Evolutionary conservation across 257 asterid species (phyloP).

Genomic region (Osmanthus fragrans): DNA sequence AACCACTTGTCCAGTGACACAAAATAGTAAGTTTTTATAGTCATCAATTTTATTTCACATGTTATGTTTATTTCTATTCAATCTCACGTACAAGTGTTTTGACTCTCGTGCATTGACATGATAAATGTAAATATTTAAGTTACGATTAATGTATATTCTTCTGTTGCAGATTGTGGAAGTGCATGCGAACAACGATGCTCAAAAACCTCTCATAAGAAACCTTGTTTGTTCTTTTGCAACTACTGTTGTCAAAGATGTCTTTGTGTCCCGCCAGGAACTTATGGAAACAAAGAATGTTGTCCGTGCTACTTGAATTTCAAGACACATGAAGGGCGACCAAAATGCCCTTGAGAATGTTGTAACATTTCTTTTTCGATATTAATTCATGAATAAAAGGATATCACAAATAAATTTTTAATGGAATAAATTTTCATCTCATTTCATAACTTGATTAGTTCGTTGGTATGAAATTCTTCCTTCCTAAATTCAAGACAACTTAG

Average conservation of each 20-base stretch:
- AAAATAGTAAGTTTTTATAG: slow-evolving; percentile 14
- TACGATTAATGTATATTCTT: too few relatives aligned
- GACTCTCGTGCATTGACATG: too few relatives aligned
- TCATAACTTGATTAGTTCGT: background rate
- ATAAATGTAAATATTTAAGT: too few relatives aligned
- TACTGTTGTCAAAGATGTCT: slow-evolving; percentile 31
- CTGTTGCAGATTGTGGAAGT: slow-evolving; percentile 25
- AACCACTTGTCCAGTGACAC: slow-evolving; percentile 18
- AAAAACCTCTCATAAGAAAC: background rate
- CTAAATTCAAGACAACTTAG: too few relatives aligned
- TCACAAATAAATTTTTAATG: background rate
- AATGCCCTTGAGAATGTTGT: slow-evolving; percentile 37
- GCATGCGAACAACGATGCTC: slow-evolving; percentile 36
- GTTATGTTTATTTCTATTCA: too few relatives aligned
- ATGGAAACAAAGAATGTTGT: slow-evolving; percentile 39
- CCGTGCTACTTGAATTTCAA: slow-evolving; percentile 35
- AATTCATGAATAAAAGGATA: background rate
- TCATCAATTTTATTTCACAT: background rate
- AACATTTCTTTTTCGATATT: background rate
- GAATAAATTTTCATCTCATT: background rate
- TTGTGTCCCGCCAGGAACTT: slow-evolving; percentile 40
- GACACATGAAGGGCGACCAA: slow-evolving; percentile 35
- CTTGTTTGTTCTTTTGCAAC: slow-evolving; percentile 27
- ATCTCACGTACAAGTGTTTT: too few relatives aligned
- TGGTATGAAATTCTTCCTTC: too few relatives aligned